Conservation (phyloP, 352 stramenopile genomes). For the Phytophthora idaei region DNA sequence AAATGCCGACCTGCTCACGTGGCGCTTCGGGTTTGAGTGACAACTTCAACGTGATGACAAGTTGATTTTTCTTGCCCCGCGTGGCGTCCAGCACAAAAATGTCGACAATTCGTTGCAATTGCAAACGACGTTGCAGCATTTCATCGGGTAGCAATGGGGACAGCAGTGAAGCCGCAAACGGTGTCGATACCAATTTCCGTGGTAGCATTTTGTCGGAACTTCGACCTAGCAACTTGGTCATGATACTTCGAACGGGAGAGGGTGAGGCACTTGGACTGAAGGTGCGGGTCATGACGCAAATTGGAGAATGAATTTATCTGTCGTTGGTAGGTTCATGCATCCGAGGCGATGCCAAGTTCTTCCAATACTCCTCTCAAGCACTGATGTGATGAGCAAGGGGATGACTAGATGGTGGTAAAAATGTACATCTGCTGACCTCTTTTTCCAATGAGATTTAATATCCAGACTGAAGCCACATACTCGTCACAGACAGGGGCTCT, state of each 20-base stretch:
- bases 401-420: neutral
- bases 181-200: conserved; percentile 16
- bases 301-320: conserved; percentile 16
- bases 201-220: conserved; percentile 2
- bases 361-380: conserved; percentile 8
- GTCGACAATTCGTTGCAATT: conserved; percentile 27
- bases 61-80: conserved; percentile 27
- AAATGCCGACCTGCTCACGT: conserved; percentile 14
- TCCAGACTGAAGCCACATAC: neutral
- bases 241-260: conserved; percentile 13
- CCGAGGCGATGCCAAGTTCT: neutral
- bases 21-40: conserved; percentile 14
- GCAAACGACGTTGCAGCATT: conserved; percentile 2
- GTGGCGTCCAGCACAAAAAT: conserved; percentile 25
- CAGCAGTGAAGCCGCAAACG: conserved; percentile 26
- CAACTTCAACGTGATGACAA: conserved; percentile 25
- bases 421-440: neutral
- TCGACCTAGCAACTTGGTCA: conserved; percentile 10
- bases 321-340: too few relatives aligned
- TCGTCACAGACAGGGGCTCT: neutral
- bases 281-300: conserved; percentile 18
- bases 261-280: neutral
- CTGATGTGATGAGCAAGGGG: conserved; percentile 18
- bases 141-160: conserved; percentile 10
- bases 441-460: neutral